These are phyloP conservation scores for Fibroporia radiculosa DNA, from an alignment of 768 basidiomycete species.

Conservation along the genomic window DNA sequence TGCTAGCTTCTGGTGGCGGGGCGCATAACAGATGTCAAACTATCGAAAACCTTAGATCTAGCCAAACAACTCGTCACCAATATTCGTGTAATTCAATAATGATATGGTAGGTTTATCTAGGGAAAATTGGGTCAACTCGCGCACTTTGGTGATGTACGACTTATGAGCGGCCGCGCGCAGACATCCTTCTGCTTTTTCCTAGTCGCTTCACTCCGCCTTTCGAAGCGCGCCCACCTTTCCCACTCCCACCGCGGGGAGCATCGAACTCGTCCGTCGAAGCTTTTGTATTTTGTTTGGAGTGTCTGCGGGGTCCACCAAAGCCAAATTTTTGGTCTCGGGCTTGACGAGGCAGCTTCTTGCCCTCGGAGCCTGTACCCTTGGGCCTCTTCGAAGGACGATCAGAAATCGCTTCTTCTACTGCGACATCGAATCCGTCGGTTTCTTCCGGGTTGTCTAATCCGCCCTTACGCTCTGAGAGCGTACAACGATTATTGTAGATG, in stretches of 20 bases:
- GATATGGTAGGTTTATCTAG: no score
- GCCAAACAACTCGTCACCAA: no score
- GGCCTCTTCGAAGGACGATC: slow-evolving; percentile 63
- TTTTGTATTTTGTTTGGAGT: slow-evolving; percentile 75
- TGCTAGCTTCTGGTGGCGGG: no score
- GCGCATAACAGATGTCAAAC: no score
- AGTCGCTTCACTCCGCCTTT: slow-evolving; percentile 38
- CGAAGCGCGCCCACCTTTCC: slow-evolving; percentile 21
- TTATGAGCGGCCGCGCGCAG: slow-evolving; percentile 24
- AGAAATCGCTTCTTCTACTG: slow-evolving; percentile 82
- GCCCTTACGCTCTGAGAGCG: slow-evolving; percentile 68
- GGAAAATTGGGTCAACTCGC: no score
- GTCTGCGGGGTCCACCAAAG: slow-evolving; percentile 60
- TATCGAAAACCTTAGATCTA: no score
- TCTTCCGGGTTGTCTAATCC: slow-evolving; percentile 60
- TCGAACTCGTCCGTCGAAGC: slow-evolving; percentile 76
- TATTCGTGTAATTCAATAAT: no score
- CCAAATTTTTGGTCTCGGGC: slow-evolving; percentile 77
- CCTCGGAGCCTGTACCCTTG: slow-evolving; percentile 21
- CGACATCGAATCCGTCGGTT: slow-evolving; percentile 77
- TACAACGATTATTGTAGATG: background rate
- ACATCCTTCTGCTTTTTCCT: slow-evolving; percentile 51
- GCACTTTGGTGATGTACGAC: no score
- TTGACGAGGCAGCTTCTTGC: slow-evolving; percentile 41
- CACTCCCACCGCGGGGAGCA: slow-evolving; percentile 21